Evolutionary conservation across 75 land plant genomes (phyloP).

Genomic region (Selaginella moellendorffii): DNA sequence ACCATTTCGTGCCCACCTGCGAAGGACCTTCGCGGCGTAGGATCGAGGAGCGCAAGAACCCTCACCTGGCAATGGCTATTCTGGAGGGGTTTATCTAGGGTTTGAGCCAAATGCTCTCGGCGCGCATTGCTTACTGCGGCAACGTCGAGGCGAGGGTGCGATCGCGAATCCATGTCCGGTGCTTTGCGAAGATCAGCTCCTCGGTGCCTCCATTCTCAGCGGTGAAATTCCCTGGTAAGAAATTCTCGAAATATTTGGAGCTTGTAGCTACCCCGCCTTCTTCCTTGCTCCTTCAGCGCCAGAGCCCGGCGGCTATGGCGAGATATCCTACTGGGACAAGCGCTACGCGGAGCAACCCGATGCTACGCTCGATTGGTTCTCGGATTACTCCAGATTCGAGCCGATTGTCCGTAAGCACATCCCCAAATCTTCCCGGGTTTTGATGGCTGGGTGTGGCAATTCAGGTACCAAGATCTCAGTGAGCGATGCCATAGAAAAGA

Average conservation of each 20-base stretch:
- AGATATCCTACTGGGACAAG: background rate
- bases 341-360: background rate
- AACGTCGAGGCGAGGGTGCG: no score
- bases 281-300: background rate
- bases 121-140: no score
- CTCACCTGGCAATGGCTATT: no score
- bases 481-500: background rate
- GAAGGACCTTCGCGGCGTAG: no score
- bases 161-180: no score
- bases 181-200: no score
- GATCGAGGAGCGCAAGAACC: no score
- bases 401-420: background rate
- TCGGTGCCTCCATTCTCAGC: background rate
- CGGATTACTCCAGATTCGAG: background rate
- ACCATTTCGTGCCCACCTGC: no score
- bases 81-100: no score
- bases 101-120: no score
- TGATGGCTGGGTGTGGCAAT: slow-evolving; percentile 93
- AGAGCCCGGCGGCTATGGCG: background rate
- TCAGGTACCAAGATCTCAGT: slow-evolving; percentile 35
- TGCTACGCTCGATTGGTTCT: background rate
- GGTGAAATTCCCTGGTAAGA: background rate
- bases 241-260: background rate
- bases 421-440: slow-evolving; percentile 26
- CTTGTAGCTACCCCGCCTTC: background rate